Conservation (phyloP, 164 flowering plant species). For the Tinospora cordifolia region DNA sequence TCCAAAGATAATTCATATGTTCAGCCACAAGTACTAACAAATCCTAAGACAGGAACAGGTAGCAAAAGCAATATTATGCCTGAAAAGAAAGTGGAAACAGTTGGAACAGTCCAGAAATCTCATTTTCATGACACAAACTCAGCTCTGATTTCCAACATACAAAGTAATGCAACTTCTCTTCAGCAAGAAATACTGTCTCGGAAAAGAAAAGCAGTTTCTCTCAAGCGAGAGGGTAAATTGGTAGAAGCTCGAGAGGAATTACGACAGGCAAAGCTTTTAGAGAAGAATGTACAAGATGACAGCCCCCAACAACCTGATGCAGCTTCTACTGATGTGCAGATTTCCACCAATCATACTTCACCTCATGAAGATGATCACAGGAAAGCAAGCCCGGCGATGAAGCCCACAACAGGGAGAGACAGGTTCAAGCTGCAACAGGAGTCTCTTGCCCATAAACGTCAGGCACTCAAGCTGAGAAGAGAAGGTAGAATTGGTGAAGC, state of each 20-base stretch:
- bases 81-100: constrained; percentile 10
- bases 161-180: constrained; percentile 20
- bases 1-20: constrained; percentile 4
- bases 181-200: constrained; percentile 47
- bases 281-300: constrained; percentile 41
- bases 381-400: constrained; percentile 28
- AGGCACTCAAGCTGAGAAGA: constrained; percentile 73
- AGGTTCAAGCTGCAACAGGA: constrained; percentile 89
- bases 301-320: constrained; percentile 15
- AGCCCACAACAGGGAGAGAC: constrained; percentile 61
- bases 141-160: neutral
- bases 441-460: constrained; percentile 78
- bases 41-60: constrained; percentile 6
- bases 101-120: constrained; percentile 11
- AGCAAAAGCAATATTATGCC: constrained; percentile 6
- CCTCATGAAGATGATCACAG: constrained; percentile 22
- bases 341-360: constrained; percentile 21
- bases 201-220: constrained; percentile 57
- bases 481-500: constrained; percentile 83
- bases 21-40: constrained; percentile 4
- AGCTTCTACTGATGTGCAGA: constrained; percentile 12
- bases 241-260: constrained; percentile 74
- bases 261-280: constrained; percentile 54
- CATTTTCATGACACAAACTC: neutral
- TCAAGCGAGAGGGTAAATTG: constrained; percentile 77